A percentile compares a stretch with the other conserved stretches of the same genome.
Conservation (phyloP, 2,329 filamentous ascomycete genomes). For the Verticillium nonalfalfae region DNA sequence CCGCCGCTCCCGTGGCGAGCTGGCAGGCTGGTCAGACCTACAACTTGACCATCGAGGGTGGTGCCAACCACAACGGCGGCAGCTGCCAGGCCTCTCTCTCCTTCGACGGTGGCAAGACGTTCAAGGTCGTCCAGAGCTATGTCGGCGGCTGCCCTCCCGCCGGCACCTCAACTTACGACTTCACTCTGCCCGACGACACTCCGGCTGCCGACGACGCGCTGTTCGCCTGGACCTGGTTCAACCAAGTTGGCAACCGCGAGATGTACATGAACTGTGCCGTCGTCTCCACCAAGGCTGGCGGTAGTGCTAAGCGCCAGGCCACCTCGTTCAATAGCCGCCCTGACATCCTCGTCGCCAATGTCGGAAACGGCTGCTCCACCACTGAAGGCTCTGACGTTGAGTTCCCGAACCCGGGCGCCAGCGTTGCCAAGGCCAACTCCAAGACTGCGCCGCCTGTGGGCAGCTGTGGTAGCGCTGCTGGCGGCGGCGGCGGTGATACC, state of each 20-base stretch:
- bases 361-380: conserved; percentile 54
- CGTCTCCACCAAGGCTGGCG: conserved; percentile 49
- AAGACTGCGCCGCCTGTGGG: conserved; percentile 28
- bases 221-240: conserved; percentile 74
- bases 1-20: conserved; percentile 48
- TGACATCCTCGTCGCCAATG: conserved; percentile 65
- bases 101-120: conserved; percentile 64
- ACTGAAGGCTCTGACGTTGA: conserved; percentile 49
- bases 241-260: conserved; percentile 70
- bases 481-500: conserved; percentile 17
- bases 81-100: conserved; percentile 72
- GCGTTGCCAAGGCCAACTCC: conserved; percentile 33
- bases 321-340: conserved; percentile 49
- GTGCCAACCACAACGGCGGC: conserved; percentile 60
- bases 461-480: conserved; percentile 23
- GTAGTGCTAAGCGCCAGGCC: conserved; percentile 18
- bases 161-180: conserved; percentile 48
- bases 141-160: conserved; percentile 46
- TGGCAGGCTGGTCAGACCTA: conserved; percentile 58
- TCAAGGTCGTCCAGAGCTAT: conserved; percentile 59
- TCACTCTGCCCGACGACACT: conserved; percentile 59
- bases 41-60: conserved; percentile 58
- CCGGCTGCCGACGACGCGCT: conserved; percentile 52
- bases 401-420: conserved; percentile 60
- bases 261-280: conserved; percentile 85